Evolutionary conservation across 2,329 filamentous ascomycete genomes (phyloP).

Genomic region (Monosporascus ibericus): DNA sequence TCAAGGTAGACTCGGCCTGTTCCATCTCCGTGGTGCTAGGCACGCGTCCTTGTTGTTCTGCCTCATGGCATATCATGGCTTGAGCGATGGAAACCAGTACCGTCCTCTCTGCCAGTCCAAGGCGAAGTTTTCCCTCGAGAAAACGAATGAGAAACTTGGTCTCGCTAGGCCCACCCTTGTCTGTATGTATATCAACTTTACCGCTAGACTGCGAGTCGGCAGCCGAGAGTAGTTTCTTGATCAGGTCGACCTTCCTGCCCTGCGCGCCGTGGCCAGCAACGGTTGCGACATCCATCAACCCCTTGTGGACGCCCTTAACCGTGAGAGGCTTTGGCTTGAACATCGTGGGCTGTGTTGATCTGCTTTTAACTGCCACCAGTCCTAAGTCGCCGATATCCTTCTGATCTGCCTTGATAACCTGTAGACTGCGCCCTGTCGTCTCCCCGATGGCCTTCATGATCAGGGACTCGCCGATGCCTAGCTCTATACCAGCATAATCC

Average conservation of each 20-base stretch:
- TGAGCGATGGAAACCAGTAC: conserved; percentile 87
- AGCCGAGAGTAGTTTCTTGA: conserved; percentile 93
- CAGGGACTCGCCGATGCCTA: conserved; percentile 95
- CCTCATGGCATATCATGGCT: conserved; percentile 79
- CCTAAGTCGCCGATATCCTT: conserved; percentile 95
- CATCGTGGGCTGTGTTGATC: conserved; percentile 94
- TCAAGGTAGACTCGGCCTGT: conserved; percentile 78
- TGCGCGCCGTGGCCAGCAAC: conserved; percentile 82
- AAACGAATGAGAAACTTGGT: conserved; percentile 92
- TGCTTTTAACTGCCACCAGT: conserved; percentile 89
- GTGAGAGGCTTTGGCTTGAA: conserved; percentile 94
- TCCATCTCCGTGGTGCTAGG: conserved; percentile 72
- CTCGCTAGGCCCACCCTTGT: conserved; percentile 91
- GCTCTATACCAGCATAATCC: conserved; percentile 91
- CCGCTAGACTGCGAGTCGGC: conserved; percentile 69
- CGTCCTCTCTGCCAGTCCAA: conserved; percentile 88
- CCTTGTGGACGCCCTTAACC: conserved; percentile 78
- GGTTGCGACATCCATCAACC: conserved; percentile 82
- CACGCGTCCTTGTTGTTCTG: conserved; percentile 60
- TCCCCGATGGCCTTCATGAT: conserved; percentile 99
- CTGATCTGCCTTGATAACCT: conserved; percentile 91
- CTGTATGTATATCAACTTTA: conserved; percentile 83
- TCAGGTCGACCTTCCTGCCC: conserved; percentile 82
- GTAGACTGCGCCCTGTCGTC: conserved; percentile 79
- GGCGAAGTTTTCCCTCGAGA: conserved; percentile 84